Conservation (phyloP, 768 basidiomycete genomes). For the Filobasidium floriforme region DNA sequence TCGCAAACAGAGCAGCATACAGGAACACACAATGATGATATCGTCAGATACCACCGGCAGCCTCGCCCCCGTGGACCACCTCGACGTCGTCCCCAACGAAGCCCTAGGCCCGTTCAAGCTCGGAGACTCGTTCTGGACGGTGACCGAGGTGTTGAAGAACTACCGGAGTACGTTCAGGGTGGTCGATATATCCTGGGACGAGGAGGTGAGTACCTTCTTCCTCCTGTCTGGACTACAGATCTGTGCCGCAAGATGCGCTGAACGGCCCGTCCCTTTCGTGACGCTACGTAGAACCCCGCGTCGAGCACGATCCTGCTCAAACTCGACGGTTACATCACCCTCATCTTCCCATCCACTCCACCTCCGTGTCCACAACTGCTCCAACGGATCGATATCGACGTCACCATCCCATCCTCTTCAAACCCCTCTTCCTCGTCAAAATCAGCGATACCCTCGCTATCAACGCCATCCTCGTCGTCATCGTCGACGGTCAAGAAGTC, state of each 20-base stretch:
- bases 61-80: neutral
- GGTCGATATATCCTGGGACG: conserved; percentile 38
- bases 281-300: conserved; percentile 23
- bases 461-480: neutral
- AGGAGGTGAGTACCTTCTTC: conserved; percentile 33
- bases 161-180: conserved; percentile 33
- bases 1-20: no score
- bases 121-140: conserved; percentile 39
- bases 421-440: neutral
- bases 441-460: no score
- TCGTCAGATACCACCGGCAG: no score
- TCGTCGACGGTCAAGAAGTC: conserved; percentile 5
- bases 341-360: conserved; percentile 36
- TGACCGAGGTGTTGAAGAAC: conserved; percentile 35
- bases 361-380: conserved; percentile 27
- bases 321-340: conserved; percentile 27
- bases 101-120: conserved; percentile 36
- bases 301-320: conserved; percentile 31
- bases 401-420: neutral
- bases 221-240: no score
- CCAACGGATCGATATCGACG: conserved; percentile 22
- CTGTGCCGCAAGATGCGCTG: no score
- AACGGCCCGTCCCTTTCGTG: neutral
- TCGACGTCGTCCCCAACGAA: conserved; percentile 32
- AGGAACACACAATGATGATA: no score